Percentiles rank a stretch among this genome's conserved stretches.
phyloP scores from a whole-genome alignment of 2,329 filamentous ascomycete species.

The Fusarium chuoi region DNA sequence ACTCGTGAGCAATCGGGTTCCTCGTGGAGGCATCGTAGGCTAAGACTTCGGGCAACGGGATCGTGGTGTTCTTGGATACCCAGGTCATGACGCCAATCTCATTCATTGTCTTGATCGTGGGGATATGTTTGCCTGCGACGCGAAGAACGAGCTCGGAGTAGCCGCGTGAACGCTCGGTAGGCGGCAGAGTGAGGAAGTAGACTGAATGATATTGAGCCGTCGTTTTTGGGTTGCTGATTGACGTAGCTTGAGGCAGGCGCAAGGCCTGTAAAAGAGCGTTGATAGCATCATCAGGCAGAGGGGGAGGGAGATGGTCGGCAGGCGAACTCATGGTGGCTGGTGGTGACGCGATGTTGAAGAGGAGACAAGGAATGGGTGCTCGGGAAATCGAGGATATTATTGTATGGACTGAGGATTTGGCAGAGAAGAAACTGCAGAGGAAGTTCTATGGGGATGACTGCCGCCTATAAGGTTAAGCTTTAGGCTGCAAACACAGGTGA shows the following conservation, averaged over 20 bases:
- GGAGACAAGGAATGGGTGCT: not conserved
- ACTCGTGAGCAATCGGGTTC: not conserved
- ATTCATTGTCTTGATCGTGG: not conserved
- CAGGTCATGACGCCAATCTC: not conserved
- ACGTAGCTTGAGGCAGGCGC: fast-evolving
- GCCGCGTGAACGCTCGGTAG: not conserved
- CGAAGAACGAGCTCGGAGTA: not conserved
- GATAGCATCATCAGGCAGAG: fast-evolving
- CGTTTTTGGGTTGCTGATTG: not conserved
- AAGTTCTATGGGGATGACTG: too few species aligned
- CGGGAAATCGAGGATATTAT: not conserved
- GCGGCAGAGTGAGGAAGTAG: not conserved
- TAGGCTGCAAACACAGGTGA: too few species aligned
- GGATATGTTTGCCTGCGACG: not conserved
- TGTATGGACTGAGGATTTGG: not conserved
- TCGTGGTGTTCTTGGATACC: not conserved
- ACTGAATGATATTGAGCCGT: not conserved
- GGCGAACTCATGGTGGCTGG: not conserved
- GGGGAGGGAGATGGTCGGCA: not conserved
- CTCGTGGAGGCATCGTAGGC: not conserved
- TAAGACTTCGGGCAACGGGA: not conserved
- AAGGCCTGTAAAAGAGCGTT: fast-evolving
- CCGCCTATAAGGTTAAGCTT: too few species aligned
- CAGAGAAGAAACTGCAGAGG: not conserved
- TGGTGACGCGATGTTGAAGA: not conserved